phyloP scores from a whole-genome alignment of 2,329 filamentous ascomycete genomes.

The Nemania diffusa region DNA sequence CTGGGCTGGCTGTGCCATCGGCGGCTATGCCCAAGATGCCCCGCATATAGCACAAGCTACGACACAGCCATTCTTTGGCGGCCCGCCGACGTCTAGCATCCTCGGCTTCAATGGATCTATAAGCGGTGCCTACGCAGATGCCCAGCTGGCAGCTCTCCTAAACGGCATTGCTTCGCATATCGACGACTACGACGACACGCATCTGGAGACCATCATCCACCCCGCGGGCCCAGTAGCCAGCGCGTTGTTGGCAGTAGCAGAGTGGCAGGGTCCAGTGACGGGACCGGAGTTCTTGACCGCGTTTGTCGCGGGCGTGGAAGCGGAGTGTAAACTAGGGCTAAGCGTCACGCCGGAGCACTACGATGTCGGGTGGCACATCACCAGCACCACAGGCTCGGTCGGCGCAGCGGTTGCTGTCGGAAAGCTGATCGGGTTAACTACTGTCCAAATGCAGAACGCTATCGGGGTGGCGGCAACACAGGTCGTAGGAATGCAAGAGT shows the following conservation, averaged over 20 bases:
- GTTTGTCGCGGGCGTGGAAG: slow-evolving; percentile 62
- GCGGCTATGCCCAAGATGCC: slow-evolving; percentile 60
- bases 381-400: slow-evolving; percentile 61
- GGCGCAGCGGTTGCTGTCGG: slow-evolving; percentile 63
- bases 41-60: slow-evolving; percentile 50
- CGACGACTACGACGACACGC: slow-evolving; percentile 67
- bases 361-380: slow-evolving; percentile 67
- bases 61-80: slow-evolving; percentile 46
- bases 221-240: slow-evolving; percentile 62
- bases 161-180: slow-evolving; percentile 67
- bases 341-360: slow-evolving; percentile 65
- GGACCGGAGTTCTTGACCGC: slow-evolving; percentile 62
- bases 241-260: slow-evolving; percentile 60
- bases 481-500: slow-evolving; percentile 63
- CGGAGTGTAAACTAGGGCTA: slow-evolving; percentile 62
- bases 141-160: slow-evolving; percentile 61
- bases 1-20: slow-evolving; percentile 64
- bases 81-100: slow-evolving; percentile 48
- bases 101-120: slow-evolving; percentile 47
- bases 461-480: slow-evolving; percentile 65
- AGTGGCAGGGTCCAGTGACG: slow-evolving; percentile 52
- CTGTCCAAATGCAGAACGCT: slow-evolving; percentile 57
- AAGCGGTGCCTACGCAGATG: slow-evolving; percentile 49
- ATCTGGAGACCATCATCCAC: slow-evolving; percentile 66
- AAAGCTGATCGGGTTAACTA: slow-evolving; percentile 57